Percentiles rank a stretch among this genome's conserved stretches.
phyloP scores from a whole-genome alignment of 495 filamentous ascomycete species.

The Penicillium dipodomyicola region DNA sequence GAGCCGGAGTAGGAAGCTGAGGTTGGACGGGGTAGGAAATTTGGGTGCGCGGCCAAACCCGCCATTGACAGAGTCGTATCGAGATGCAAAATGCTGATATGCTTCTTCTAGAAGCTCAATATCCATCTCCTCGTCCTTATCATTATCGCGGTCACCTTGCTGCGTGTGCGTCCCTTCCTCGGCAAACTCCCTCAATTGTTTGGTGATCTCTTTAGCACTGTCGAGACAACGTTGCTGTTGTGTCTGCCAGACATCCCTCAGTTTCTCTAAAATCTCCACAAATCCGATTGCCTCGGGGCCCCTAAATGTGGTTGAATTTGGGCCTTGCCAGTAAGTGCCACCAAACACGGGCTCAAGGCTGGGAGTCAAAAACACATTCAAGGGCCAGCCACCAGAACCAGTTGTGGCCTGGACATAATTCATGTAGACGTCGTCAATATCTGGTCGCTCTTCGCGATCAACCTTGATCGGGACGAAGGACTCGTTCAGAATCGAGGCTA shows the following conservation, averaged over 20 bases:
- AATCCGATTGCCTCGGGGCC: conserved; percentile 65
- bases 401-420: conserved; percentile 95
- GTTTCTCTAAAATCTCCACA: conserved; percentile 76
- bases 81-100: conserved; percentile 70
- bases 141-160: conserved; percentile 50
- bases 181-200: conserved; percentile 79
- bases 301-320: conserved; percentile 49
- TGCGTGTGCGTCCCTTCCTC: conserved; percentile 74
- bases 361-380: conserved; percentile 95
- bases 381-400: conserved; percentile 90
- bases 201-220: conserved; percentile 77
- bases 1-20: conserved; percentile 78
- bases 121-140: conserved; percentile 68
- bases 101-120: conserved; percentile 91
- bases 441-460: conserved; percentile 91
- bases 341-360: conserved; percentile 92
- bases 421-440: conserved; percentile 96
- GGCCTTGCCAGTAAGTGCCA: conserved; percentile 94
- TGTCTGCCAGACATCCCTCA: conserved; percentile 77
- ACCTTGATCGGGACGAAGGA: conserved; percentile 91
- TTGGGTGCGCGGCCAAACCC: conserved; percentile 80
- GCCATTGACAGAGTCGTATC: conserved; percentile 74
- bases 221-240: conserved; percentile 77
- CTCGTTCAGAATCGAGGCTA: conserved; percentile 80
- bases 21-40: conserved; percentile 84